Evolutionary conservation across 2,329 filamentous ascomycete species (phyloP).

Genomic region (Graphium sp.): DNA sequence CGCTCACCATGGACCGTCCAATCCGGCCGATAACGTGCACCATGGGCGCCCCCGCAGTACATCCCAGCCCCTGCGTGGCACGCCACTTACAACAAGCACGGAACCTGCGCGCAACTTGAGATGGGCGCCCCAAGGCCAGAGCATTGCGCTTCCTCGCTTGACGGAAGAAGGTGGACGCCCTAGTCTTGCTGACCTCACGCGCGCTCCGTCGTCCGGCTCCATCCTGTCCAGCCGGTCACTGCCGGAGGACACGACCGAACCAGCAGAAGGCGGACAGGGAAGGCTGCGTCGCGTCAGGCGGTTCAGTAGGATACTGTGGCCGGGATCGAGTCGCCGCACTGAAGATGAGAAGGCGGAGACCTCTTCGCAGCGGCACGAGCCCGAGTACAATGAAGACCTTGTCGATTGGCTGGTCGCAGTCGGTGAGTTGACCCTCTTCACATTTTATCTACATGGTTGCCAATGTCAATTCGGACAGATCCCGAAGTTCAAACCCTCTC

Average conservation of each 20-base stretch:
- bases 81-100: neutral
- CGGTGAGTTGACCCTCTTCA: constrained; percentile 10
- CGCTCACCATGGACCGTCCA: neutral
- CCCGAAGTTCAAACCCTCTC: constrained; percentile 71
- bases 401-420: constrained; percentile 22
- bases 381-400: constrained; percentile 20
- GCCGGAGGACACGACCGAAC: constrained; percentile 7
- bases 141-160: constrained; percentile 17
- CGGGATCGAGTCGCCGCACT: neutral
- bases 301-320: constrained; percentile 5
- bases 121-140: constrained; percentile 12
- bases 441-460: neutral
- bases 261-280: neutral
- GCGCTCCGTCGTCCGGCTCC: constrained; percentile 9
- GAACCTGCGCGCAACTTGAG: constrained; percentile 12
- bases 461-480: constrained; percentile 30
- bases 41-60: neutral
- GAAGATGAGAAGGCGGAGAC: constrained; percentile 1
- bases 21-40: neutral
- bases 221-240: constrained; percentile 10
- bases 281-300: neutral
- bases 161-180: constrained; percentile 20
- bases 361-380: constrained; percentile 4
- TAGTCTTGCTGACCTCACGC: constrained; percentile 16
- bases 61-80: neutral